Percentiles rank a stretch among this genome's conserved stretches.
These are phyloP conservation scores for Xylaria sp. DNA, from an alignment of 2,329 filamentous ascomycete genomes.

Conservation along the genomic window DNA sequence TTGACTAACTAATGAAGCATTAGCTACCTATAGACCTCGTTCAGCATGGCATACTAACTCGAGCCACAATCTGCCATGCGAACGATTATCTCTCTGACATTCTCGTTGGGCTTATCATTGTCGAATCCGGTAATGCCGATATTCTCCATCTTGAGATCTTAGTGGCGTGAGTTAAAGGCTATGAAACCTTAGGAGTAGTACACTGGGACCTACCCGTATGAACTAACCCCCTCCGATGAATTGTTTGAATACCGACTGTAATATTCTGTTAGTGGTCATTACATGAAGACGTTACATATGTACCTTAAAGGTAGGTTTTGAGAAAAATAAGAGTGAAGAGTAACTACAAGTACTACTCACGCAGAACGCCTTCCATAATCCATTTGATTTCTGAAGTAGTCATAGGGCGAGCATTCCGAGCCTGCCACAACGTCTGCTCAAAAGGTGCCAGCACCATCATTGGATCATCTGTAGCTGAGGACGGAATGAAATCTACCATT, in stretches of 20 bases:
- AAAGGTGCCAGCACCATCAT: slow-evolving; percentile 8
- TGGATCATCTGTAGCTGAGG: background rate
- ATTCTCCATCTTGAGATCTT: slow-evolving; percentile 16
- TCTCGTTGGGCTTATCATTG: slow-evolving; percentile 4
- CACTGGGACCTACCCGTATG: background rate
- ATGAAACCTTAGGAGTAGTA: background rate
- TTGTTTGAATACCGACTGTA: background rate
- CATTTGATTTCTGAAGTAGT: slow-evolving; percentile 12
- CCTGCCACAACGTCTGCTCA: slow-evolving; percentile 1
- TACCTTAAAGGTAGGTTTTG: background rate
- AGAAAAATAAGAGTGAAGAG: background rate
- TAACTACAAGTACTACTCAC: background rate
- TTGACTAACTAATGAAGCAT: background rate
- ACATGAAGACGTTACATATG: background rate
- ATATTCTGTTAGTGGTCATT: background rate
- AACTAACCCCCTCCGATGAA: background rate
- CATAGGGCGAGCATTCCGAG: slow-evolving; percentile 2
- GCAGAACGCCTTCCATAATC: slow-evolving; percentile 6
- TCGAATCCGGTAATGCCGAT: slow-evolving; percentile 9
- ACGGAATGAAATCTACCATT: slow-evolving; percentile 1
- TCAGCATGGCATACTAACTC: background rate
- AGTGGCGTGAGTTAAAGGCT: background rate
- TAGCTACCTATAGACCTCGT: background rate
- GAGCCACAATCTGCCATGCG: slow-evolving; percentile 6
- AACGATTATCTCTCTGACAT: slow-evolving; percentile 1